Evolutionary conservation across 140 eudicot genomes (phyloP), one percentile per base, ranked within the genome.

Genomic region (Anethum foeniculum): DNA sequence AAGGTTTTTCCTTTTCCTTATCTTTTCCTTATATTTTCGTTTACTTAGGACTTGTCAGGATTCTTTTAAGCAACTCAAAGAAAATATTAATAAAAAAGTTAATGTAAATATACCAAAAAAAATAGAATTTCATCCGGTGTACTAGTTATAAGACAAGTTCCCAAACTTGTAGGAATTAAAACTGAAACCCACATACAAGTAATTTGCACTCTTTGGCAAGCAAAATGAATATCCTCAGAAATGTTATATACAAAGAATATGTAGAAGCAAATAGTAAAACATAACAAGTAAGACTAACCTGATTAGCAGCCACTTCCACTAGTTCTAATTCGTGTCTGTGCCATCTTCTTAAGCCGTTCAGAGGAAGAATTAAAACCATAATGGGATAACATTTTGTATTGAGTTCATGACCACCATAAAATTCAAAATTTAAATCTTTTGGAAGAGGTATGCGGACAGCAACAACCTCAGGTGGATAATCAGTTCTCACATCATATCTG

Each of bases 381-480:
- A 89, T 86, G 6, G 98, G 96, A 71, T 91, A 93, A 82, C 88
- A 84, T 84, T 84, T 91, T 6, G 88, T 82, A 18, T 3, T 30
- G 97, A 89, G 75, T 52, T 89, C 93, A 71, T 93, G 91, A 88
- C 89, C 88, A 79, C 85, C 87, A 77, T 91, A 81, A 14, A 86
- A 83, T 81, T 90, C 92, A 77, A 89, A 87, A 80, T 89, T 85
- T 5, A 90, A 88, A 58, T 86, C 88, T 64, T 91, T 88, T 73
- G 89, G 58, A 52, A 93, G 94, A 41, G 98, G 98, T 14, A 93
- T 92, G 16, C 98, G 96, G 30, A 93, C 87, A 80, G 98, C 96
- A 51, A 88, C 94, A 58, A 82, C 93, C 79, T 93, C 94, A 28
- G 93, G 93, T 34, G 90, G 80, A 44, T 43, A 77, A 81, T 87